phyloP scores from a whole-genome alignment of 805 yeast genomes.

The Cyberlindnera sargentensis region DNA sequence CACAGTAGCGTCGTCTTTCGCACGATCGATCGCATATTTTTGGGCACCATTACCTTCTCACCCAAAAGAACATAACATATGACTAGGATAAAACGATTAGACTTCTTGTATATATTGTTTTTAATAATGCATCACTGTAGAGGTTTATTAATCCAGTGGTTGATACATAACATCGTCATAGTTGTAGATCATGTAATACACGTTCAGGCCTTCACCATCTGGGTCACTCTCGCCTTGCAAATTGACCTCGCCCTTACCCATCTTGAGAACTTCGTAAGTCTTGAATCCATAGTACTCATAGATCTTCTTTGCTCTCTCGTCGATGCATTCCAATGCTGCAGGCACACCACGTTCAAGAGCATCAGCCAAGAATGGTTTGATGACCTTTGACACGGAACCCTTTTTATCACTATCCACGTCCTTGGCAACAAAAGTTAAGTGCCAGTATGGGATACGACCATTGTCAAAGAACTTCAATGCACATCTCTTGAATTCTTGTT shows the following conservation, averaged over 20 bases:
- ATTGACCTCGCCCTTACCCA: conserved; percentile 10
- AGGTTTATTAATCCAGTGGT: background rate
- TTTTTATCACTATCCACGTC: conserved; percentile 3
- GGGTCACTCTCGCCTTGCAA: conserved; percentile 8
- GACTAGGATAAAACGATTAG: too few relatives aligned
- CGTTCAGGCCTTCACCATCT: conserved; percentile 9
- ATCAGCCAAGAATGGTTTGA: conserved; percentile 16
- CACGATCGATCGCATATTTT: too few relatives aligned
- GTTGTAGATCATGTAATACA: conserved; percentile 16
- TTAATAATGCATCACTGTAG: background rate
- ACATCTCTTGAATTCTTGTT: conserved; percentile 4
- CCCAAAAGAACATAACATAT: too few relatives aligned
- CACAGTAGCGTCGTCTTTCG: too few relatives aligned
- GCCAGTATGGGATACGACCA: conserved; percentile 12
- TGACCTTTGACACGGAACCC: conserved; percentile 14
- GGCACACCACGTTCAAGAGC: conserved; percentile 11
- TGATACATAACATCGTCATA: background rate
- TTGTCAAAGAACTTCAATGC: conserved; percentile 6
- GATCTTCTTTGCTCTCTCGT: conserved; percentile 12
- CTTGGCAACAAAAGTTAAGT: conserved; percentile 11
- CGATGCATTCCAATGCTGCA: conserved; percentile 15
- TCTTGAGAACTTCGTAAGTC: conserved; percentile 5
- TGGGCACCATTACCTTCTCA: too few relatives aligned
- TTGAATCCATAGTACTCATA: conserved; percentile 17
- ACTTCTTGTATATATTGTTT: too few relatives aligned